Base-by-base conservation (phyloP, 2,329 filamentous ascomycete species). In the Penicillium hordei region DNA sequence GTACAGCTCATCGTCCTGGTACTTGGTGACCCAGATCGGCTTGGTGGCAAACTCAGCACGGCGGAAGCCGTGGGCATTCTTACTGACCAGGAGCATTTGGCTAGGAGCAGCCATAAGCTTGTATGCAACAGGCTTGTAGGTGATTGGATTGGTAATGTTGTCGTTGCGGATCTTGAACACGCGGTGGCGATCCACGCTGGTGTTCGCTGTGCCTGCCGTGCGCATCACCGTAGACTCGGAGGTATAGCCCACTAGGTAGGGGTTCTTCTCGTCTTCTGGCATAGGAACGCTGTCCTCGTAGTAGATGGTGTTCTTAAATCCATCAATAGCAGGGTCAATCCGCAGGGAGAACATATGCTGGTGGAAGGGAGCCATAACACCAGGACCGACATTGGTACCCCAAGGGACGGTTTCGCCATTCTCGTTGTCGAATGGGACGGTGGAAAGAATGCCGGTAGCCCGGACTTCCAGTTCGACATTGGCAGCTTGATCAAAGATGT, bases 321-420 rank as follows among this genome's bases (percentile, higher is more conserved):
- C 85, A 58, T 84, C 84, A 48, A 86, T 76, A 62, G 82, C 83
- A n/a, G 85, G 85, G 66, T 88, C 85, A 13, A 88, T 77, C 9
- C 85, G 82, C 5, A 87, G 78, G 4, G 83, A 86, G 76, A 93
- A 91, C 71, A 91, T 89, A 73, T 92, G 89, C 69, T 93, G 89
- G 68, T 92, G 89, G 73, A 89, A 86, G 0, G 80, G 78, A 2
- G 87, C 88, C 34, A 91, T 82, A 17, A 88, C 87, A 43, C 87
- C 86, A 0, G 87, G 86, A 58, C 87, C 85, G 5, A 90, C 86
- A 40, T 89, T 82, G 0, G 86, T 90, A 34, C 86, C 87, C 77
- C 84, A 89, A 2, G 84, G 83, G 4, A 89, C 86, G 13, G 82
- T 82, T 50, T 86, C 71, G 15, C 83, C 85, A 58, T 87, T 82